phyloP scores from a whole-genome alignment of 2,329 filamentous ascomycete species.

The Beauveria caledonica region DNA sequence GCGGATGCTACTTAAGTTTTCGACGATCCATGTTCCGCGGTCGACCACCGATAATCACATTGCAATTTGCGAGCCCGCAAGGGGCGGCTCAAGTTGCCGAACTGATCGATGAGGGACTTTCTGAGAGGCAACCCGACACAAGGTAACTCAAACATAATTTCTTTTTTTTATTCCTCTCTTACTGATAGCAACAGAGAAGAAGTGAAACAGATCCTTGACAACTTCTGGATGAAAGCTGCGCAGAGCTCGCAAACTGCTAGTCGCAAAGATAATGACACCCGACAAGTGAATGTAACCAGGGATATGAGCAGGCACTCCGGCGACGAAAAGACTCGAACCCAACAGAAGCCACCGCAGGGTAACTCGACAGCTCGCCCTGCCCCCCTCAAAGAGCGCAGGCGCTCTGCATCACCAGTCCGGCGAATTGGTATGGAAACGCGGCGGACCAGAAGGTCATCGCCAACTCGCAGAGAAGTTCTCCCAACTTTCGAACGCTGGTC shows the following conservation, averaged over 20 bases:
- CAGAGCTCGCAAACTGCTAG: background rate
- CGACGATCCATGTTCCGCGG: background rate
- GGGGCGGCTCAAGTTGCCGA: background rate
- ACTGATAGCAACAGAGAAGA: constrained; percentile 2
- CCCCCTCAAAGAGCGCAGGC: background rate
- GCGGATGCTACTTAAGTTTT: background rate
- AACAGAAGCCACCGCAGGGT: background rate
- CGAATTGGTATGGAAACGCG: constrained; percentile 16
- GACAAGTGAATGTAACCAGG: background rate
- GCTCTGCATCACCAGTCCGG: background rate
- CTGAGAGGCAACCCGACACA: background rate
- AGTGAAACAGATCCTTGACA: background rate
- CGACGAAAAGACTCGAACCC: background rate
- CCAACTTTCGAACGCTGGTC: constrained; percentile 38
- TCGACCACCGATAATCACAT: background rate
- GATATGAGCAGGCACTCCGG: background rate
- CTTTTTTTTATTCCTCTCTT: background rate
- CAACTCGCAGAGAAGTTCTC: constrained; percentile 10
- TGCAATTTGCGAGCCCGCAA: constrained; percentile 2
- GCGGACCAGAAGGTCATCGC: constrained; percentile 19
- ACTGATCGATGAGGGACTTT: background rate
- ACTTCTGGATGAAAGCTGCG: background rate
- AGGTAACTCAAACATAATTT: background rate
- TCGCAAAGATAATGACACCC: background rate
- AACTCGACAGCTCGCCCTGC: constrained; percentile 12